Evolutionary conservation across 2,329 filamentous ascomycete species (phyloP), one percentile per base, ranked within the genome.

Genomic region (Penicillium sp.): DNA sequence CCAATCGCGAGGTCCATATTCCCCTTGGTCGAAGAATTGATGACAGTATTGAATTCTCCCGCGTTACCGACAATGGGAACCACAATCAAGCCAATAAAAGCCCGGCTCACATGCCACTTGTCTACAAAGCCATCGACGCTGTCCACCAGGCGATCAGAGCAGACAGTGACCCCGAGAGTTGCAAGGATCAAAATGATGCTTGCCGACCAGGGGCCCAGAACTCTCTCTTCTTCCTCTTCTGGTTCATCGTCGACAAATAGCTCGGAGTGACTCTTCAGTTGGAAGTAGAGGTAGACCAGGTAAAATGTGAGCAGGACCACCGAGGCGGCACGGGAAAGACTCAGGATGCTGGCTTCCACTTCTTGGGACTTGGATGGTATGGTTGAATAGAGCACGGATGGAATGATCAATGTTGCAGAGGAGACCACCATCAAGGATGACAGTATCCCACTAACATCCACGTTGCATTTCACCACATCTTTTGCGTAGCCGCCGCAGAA

Each of bases 391-490:
- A 64, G 45, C 2, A 63, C 57, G 10, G 60, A 61, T 9, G 91
- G 91, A 14, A 95, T 89, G 61, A 95, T 91, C 59, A 95, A 81
- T 60, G 85, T 86, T 34, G 87, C 87, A 29, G 92, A 88, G 13
- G 88, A 85, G 8, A 93, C 80, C 22, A 89, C 87, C 35, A 93
- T 82, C 53, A 93, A 75, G 55, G 86, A 89, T 8, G 89, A 86
- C 5, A 90, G 88, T 0, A 90, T 94, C 70, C 93, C 90, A 1
- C 90, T 90, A 5, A 95, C 90, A 0, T 89, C 92, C 44, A 88
- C 84, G 78, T 95, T 95, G 82, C 95, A 96, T 72, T 82, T 85
- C 69, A 95, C 90, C 67, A 92, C 86, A 34, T 81, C 71, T 40
- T 90, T 83, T 54, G 86, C 85, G 62, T 91, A 74, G 2, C 89